Base-by-base conservation (phyloP, 306 rosid genomes). In the Trifolium dubium region DNA sequence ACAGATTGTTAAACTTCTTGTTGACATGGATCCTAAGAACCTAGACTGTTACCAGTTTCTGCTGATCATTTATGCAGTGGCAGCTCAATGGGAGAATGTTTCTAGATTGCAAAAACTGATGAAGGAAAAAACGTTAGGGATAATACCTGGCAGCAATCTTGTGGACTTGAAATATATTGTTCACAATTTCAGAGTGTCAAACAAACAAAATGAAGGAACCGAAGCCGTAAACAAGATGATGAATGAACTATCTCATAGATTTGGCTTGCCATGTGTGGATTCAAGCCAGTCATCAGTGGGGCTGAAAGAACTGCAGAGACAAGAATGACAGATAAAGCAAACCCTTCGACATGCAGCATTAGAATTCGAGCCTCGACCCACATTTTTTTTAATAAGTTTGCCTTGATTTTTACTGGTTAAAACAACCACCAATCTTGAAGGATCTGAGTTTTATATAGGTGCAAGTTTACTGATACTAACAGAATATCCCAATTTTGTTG, bases 21-120 rank as follows among this genome's bases (percentile, higher is more conserved):
- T 92, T 51, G 82, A 86, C 65, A 46, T 40, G 80, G 92, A 89
- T 66, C 96, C 93, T 32, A 76, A 77, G 72, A 88, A 88, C 67
- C 73, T 64, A n/a, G 74, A 75, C 1, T 88, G 79, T 78, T 88
- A 89, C 74, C 81, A 82, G 66, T 82, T 88, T 82, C 80, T 92
- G 62, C 53, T 92, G 81, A 88, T 82, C 76, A 81, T 86, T 50
- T 86, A 89, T 80, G 93, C 91, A 2, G 85, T 76, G 53, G 89
- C 90, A 23, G 85, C 89, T 65, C 85, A 77, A 62, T 88, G 96
- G 96, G 89, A 92, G 67, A 84, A 89, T 74, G 96, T 88, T 67
- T 72, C 80, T 15, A 56, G 58, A 80, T 86, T 89, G n/a, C 88
- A 79, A 80, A 72, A 82, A 15, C 18, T 76, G 76, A 74, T 89